phyloP scores from a whole-genome alignment of 768 basidiomycete genomes.

The Podaxis rugospora region DNA sequence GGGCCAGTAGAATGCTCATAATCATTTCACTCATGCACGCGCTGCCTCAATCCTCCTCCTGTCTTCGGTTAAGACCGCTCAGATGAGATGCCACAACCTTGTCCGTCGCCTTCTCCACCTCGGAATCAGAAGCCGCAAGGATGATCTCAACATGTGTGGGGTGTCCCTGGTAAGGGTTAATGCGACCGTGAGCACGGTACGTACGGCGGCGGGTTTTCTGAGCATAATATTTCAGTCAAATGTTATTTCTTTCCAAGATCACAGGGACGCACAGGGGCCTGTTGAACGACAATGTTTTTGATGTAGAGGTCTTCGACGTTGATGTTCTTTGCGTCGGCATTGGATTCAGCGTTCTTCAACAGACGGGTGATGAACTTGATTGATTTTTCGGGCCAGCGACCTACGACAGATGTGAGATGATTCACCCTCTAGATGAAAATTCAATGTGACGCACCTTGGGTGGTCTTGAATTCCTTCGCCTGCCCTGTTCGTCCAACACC shows the following conservation, averaged over 20 bases:
- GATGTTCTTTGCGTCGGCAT: constrained; percentile 96
- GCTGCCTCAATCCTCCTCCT: constrained; percentile 87
- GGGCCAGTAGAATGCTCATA: neutral
- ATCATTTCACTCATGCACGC: constrained; percentile 40
- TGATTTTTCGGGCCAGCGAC: constrained; percentile 99
- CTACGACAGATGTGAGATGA: constrained; percentile 34
- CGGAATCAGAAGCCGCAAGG: constrained; percentile 69
- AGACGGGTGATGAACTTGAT: constrained; percentile 92
- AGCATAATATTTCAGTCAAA: constrained; percentile 6
- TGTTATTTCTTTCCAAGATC: neutral
- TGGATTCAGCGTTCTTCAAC: constrained; percentile 98
- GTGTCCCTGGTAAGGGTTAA: constrained; percentile 99
- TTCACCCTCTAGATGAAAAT: neutral
- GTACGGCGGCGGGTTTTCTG: constrained; percentile 99
- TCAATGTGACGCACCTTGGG: constrained; percentile 68
- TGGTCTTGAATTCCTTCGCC: constrained; percentile 95
- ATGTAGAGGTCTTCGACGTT: constrained; percentile 89
- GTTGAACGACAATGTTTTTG: constrained; percentile 97
- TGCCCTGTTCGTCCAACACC: constrained; percentile 93
- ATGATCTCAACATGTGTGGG: constrained; percentile 97
- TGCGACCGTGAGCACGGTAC: constrained; percentile 96
- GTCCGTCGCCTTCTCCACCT: constrained; percentile 92
- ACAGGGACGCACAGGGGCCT: constrained; percentile 79
- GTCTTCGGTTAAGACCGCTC: constrained; percentile 75
- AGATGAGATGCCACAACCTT: constrained; percentile 52